phyloP scores from a whole-genome alignment of 768 basidiomycete species.

The Termitomyces sp. region DNA sequence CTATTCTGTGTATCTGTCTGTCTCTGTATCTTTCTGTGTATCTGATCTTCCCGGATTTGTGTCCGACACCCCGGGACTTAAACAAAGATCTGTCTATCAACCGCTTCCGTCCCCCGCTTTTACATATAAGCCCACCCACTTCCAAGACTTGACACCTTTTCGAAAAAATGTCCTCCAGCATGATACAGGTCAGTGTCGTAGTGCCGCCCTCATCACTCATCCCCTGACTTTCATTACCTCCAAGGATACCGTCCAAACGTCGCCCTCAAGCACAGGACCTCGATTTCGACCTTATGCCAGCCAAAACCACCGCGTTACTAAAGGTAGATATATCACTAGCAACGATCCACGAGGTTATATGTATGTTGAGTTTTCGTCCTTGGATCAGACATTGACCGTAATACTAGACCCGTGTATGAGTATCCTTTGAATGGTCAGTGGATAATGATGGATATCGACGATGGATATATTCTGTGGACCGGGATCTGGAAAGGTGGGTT shows the following conservation, averaged over 20 bases:
- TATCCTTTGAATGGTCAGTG: constrained; percentile 86
- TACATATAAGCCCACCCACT: constrained; percentile 15
- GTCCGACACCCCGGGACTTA: constrained; percentile 13
- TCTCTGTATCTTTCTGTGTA: not conserved
- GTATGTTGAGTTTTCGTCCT: constrained; percentile 32
- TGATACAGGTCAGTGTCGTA: constrained; percentile 34
- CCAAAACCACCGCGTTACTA: constrained; percentile 74
- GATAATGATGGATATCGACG: constrained; percentile 96
- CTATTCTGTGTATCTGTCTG: not conserved
- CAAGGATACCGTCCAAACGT: constrained; percentile 37
- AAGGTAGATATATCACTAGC: constrained; percentile 84
- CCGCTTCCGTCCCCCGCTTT: constrained; percentile 13
- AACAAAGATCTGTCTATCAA: constrained; percentile 19
- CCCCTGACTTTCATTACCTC: not conserved
- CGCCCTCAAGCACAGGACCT: constrained; percentile 32
- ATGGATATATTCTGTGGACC: constrained; percentile 89
- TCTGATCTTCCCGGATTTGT: constrained; percentile 13
- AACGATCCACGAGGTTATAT: constrained; percentile 88
- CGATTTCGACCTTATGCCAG: constrained; percentile 68
- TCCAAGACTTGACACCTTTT: constrained; percentile 8
- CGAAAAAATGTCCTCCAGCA: constrained; percentile 34
- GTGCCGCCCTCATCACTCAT: not conserved
- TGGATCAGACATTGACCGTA: not conserved
- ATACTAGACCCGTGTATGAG: constrained; percentile 72
- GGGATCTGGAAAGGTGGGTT: constrained; percentile 89